phyloP scores from a whole-genome alignment of 257 asterid species.

The Cordia subcordata region DNA sequence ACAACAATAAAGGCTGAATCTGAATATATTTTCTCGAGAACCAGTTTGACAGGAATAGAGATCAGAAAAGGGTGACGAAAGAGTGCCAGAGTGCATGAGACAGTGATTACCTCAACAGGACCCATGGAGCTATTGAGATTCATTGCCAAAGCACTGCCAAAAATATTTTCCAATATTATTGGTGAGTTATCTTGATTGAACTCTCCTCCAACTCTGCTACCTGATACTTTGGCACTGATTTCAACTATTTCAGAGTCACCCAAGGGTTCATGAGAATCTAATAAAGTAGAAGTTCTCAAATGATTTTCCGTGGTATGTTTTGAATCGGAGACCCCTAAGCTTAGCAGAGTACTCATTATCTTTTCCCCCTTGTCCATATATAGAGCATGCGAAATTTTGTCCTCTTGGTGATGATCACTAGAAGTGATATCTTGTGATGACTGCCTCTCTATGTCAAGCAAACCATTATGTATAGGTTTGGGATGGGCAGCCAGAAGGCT shows the following conservation, averaged over 20 bases:
- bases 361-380: conserved; percentile 34
- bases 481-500: conserved; percentile 20
- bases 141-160: conserved; percentile 47
- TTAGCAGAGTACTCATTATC: conserved; percentile 23
- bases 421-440: conserved; percentile 28
- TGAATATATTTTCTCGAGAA: too few species aligned
- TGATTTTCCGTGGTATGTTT: conserved; percentile 35
- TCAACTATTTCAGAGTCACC: conserved; percentile 31
- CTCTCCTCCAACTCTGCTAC: conserved; percentile 31
- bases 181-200: conserved; percentile 34
- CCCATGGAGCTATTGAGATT: conserved; percentile 29
- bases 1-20: too few species aligned
- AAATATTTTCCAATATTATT: conserved; percentile 57
- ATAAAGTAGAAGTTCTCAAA: conserved; percentile 26
- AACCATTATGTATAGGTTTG: conserved; percentile 28
- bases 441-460: conserved; percentile 28
- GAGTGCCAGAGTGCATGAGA: conserved; percentile 6
- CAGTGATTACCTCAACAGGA: conserved; percentile 40
- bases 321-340: conserved; percentile 31
- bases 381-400: conserved; percentile 25
- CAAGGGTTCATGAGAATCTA: conserved; percentile 30
- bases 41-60: background rate
- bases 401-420: conserved; percentile 33
- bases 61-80: conserved; percentile 1
- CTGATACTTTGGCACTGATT: conserved; percentile 31